Conservation (phyloP, 768 basidiomycete species). For the Dioszegia crocea region DNA sequence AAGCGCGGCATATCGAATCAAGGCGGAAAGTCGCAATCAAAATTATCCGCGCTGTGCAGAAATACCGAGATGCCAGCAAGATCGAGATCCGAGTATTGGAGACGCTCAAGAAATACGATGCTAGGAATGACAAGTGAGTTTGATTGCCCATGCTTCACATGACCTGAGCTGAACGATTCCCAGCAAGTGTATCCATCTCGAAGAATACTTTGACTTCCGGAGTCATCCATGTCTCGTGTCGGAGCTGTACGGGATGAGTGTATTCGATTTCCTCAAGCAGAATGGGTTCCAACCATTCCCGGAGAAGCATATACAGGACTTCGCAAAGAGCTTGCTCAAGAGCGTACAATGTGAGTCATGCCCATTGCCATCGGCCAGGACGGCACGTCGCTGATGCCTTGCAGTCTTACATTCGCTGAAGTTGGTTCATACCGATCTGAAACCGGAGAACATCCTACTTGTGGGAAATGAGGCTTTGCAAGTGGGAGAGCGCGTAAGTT, state of each 20-base stretch:
- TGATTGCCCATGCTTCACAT: neutral
- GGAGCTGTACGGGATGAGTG: constrained; percentile 91
- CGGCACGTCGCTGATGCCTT: neutral
- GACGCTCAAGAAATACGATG: constrained; percentile 83
- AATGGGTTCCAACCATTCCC: constrained; percentile 96
- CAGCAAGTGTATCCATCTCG: constrained; percentile 92
- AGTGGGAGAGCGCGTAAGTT: constrained; percentile 42
- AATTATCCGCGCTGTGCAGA: constrained; percentile 96
- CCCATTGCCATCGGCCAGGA: neutral
- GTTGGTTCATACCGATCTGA: constrained; percentile 95
- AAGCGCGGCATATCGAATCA: constrained; percentile 73
- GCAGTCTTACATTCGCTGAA: constrained; percentile 84
- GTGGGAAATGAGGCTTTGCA: constrained; percentile 68
- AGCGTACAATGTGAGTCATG: constrained; percentile 82
- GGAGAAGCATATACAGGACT: constrained; percentile 90
- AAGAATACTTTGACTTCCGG: constrained; percentile 91
- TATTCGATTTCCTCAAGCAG: constrained; percentile 98
- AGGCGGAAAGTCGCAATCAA: constrained; percentile 87
- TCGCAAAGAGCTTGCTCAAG: constrained; percentile 82
- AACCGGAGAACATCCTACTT: constrained; percentile 96
- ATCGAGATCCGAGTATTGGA: constrained; percentile 95
- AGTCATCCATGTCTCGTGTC: constrained; percentile 98
- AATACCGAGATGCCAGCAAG: constrained; percentile 97
- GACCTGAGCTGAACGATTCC: constrained; percentile 1
- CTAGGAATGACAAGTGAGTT: constrained; percentile 78